phyloP scores from a whole-genome alignment of 177 flowering plant genomes.

The Telopea speciosissima region DNA sequence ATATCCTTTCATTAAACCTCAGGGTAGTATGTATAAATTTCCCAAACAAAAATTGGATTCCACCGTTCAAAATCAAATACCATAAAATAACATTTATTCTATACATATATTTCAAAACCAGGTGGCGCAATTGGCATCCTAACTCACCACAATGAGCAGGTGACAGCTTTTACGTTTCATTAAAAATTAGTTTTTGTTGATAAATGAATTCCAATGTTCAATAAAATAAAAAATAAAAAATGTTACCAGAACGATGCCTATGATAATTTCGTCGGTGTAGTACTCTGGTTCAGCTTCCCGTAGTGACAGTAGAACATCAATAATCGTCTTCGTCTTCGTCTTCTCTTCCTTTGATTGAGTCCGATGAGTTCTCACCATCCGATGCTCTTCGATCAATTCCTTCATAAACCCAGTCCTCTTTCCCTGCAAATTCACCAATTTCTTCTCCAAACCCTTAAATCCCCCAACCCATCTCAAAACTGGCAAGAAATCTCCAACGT shows the following conservation, averaged over 20 bases:
- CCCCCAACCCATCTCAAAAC: constrained; percentile 11
- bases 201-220: no score
- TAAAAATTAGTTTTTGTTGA: no score
- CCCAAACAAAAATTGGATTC: no score
- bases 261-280: background rate
- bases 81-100: no score
- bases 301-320: background rate
- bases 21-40: no score
- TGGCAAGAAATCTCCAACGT: constrained; percentile 28
- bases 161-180: no score
- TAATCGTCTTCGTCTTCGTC: background rate
- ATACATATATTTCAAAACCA: no score
- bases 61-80: no score
- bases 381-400: background rate
- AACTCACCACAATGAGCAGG: no score
- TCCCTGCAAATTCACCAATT: constrained; percentile 6
- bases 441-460: constrained; percentile 6
- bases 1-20: no score
- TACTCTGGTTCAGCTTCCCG: background rate
- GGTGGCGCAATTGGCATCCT: no score
- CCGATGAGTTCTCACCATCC: background rate
- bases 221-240: no score
- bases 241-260: background rate
- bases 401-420: constrained; percentile 1
- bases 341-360: background rate